These are phyloP conservation scores for Paraphaeosphaeria sporulosa DNA, from an alignment of 2,329 filamentous ascomycete genomes.

Conservation along the genomic window DNA sequence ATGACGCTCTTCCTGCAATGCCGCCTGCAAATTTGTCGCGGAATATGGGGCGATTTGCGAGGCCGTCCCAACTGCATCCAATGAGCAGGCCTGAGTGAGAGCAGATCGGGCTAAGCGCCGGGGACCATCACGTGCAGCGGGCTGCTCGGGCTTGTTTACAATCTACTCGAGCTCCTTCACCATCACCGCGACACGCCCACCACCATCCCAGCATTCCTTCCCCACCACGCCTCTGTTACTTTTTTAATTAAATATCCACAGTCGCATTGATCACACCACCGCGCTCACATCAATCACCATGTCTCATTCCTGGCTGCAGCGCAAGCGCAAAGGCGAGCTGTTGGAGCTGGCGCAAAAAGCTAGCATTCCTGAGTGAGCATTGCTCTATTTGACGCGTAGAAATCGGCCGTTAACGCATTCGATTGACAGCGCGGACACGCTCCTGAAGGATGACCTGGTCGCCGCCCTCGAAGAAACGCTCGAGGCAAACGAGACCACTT, in stretches of 20 bases:
- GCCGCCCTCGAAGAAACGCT: conserved; percentile 43
- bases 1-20: no score
- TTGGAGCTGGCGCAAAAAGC: conserved; percentile 74
- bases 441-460: conserved; percentile 84
- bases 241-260: conserved; percentile 27
- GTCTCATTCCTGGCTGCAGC: conserved; percentile 75
- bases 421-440: conserved; percentile 67
- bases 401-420: conserved; percentile 21
- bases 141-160: conserved; percentile 31
- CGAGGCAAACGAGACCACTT: conserved; percentile 69
- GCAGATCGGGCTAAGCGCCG: conserved; percentile 5
- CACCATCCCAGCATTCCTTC: conserved; percentile 24
- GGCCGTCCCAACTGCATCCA: background rate
- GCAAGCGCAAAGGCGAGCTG: conserved; percentile 84
- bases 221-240: conserved; percentile 16
- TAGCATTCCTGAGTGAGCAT: conserved; percentile 75
- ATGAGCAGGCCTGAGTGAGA: background rate
- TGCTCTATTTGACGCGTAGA: conserved; percentile 4
- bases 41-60: background rate
- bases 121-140: conserved; percentile 23
- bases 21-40: background rate
- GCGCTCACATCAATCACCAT: conserved; percentile 57
- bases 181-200: conserved; percentile 32
- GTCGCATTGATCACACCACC: conserved; percentile 61
- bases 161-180: conserved; percentile 17